Conservation (phyloP, 495 filamentous ascomycete species). For the Corynascus novoguineensis region DNA sequence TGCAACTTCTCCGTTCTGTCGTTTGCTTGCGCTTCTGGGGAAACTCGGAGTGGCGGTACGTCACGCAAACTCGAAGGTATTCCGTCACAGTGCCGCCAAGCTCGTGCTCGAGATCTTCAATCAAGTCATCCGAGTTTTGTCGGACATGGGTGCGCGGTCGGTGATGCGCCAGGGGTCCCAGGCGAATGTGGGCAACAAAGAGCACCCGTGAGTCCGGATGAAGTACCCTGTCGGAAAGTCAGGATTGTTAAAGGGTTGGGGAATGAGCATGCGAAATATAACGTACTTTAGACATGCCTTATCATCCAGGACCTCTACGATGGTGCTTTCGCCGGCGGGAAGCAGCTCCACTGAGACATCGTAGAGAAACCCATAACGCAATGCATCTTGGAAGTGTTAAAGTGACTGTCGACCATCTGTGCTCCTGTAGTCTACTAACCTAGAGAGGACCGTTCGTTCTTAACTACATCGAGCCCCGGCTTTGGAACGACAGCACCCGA, state of each 20-base stretch:
- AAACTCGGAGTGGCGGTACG: slow-evolving; percentile 48
- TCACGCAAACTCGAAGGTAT: slow-evolving; percentile 43
- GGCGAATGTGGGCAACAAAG: slow-evolving; percentile 34
- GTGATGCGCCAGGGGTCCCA: slow-evolving; percentile 12
- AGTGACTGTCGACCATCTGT: background rate
- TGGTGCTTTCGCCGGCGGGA: slow-evolving; percentile 24
- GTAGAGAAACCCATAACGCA: slow-evolving; percentile 40
- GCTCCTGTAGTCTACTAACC: slow-evolving; percentile 10
- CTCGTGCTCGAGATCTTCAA: slow-evolving; percentile 46
- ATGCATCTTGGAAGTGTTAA: slow-evolving; percentile 16
- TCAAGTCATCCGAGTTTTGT: slow-evolving; percentile 43
- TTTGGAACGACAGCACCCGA: slow-evolving; percentile 18
- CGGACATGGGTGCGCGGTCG: slow-evolving; percentile 18
- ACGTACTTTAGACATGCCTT: slow-evolving; percentile 24
- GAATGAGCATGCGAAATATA: background rate
- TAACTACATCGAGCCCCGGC: background rate
- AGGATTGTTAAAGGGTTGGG: background rate
- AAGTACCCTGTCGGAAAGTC: slow-evolving; percentile 17
- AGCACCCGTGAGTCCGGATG: slow-evolving; percentile 36
- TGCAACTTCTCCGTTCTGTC: background rate
- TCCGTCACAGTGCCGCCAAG: slow-evolving; percentile 37
- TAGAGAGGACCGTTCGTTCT: background rate
- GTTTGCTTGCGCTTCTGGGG: slow-evolving; percentile 15
- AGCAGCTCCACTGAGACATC: slow-evolving; percentile 36
- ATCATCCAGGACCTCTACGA: slow-evolving; percentile 37